Evolutionary conservation across 495 filamentous ascomycete species (phyloP).

Genomic region (Pyrenopolyporus hunteri): DNA sequence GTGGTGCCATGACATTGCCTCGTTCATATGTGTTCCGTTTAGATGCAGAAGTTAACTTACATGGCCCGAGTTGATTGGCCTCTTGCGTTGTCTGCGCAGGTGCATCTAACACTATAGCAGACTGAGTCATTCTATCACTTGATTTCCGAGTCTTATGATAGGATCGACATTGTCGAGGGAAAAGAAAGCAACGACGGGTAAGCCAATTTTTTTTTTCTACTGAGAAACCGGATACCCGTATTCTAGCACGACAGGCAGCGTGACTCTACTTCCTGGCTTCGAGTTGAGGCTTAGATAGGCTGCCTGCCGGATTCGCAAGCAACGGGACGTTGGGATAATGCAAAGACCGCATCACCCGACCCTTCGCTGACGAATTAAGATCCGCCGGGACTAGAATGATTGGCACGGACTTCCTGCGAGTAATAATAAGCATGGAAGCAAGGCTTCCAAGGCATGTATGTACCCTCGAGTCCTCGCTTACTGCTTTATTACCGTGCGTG

Average conservation of each 20-base stretch:
- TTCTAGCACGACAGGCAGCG: constrained; percentile 1
- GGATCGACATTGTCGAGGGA: constrained; percentile 3
- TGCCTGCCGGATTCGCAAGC: constrained; percentile 19
- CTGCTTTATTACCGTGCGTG: constrained; percentile 5
- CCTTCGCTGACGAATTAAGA: constrained; percentile 33
- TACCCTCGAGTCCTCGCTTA: constrained; percentile 5
- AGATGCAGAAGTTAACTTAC: constrained; percentile 29
- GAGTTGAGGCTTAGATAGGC: constrained; percentile 23
- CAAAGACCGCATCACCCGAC: constrained; percentile 32
- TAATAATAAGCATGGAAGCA: constrained; percentile 29
- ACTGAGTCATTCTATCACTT: background rate
- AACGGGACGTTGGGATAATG: constrained; percentile 16
- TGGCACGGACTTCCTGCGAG: constrained; percentile 19
- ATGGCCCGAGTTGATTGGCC: constrained; percentile 32
- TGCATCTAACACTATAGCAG: constrained; percentile 4
- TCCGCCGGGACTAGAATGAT: constrained; percentile 1
- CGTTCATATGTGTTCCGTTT: constrained; percentile 17
- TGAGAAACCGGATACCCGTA: constrained; percentile 13
- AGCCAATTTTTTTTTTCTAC: background rate
- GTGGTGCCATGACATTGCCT: constrained; percentile 30
- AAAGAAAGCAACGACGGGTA: constrained; percentile 6
- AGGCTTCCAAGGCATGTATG: background rate
- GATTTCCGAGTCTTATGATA: constrained; percentile 12
- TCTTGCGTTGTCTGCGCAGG: constrained; percentile 9
- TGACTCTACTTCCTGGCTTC: background rate